Evolutionary conservation across 441 rosid species (phyloP).

Genomic region (Croton setiger): DNA sequence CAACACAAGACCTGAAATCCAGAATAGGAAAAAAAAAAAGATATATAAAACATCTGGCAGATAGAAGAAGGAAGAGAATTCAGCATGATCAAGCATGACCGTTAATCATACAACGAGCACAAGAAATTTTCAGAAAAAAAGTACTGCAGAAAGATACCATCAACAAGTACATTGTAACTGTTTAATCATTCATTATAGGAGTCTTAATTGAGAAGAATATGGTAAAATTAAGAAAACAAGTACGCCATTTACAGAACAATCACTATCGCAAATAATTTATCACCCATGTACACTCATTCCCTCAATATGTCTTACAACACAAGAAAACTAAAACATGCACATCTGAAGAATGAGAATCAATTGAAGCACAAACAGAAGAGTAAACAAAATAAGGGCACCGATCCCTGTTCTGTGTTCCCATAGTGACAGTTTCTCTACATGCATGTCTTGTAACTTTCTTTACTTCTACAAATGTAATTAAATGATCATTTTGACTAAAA

Average conservation of each 20-base stretch:
- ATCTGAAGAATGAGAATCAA: slow-evolving; percentile 30
- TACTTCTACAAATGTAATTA: not conserved
- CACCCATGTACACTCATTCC: slow-evolving; percentile 37
- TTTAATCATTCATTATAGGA: not conserved
- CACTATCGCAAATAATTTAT: not conserved
- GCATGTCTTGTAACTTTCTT: not conserved
- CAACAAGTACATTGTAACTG: not conserved
- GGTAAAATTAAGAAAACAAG: not conserved
- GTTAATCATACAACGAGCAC: slow-evolving; percentile 23
- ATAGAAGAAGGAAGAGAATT: not conserved
- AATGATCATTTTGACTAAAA: not conserved
- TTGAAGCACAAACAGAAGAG: slow-evolving; percentile 3
- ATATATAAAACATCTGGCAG: not conserved
- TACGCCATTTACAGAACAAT: not conserved
- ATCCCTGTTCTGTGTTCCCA: not conserved
- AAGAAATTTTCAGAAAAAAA: not conserved
- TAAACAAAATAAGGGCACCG: not conserved
- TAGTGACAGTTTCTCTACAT: too few relatives aligned
- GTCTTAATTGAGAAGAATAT: not conserved
- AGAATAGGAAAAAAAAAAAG: not conserved
- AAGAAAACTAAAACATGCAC: slow-evolving; percentile 32
- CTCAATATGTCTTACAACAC: not conserved
- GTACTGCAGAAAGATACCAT: not conserved
- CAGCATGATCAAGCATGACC: not conserved
- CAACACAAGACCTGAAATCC: slow-evolving; percentile 23